Evolutionary conservation across 805 yeast species (phyloP), one percentile per base, ranked within the genome.

Genomic region (Saturnispora gosingensis): DNA sequence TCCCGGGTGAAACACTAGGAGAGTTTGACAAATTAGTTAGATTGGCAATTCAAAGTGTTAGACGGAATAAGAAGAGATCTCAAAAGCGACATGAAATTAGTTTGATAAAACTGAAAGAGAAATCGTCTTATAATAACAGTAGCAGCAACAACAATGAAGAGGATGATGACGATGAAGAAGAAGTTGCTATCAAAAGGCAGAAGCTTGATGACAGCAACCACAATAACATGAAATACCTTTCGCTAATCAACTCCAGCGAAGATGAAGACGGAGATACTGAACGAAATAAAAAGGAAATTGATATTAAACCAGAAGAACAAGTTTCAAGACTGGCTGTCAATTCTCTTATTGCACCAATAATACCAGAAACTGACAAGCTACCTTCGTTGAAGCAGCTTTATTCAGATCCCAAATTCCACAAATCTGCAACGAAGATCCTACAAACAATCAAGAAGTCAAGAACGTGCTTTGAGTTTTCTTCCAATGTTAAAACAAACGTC

Each of bases 21-120:
- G 98, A 93, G 57, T 91, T 91, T 64, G 96, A 89, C 66, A 86
- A 84, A 64, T 73, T 91, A 35, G 97, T 93, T 0, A 73, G 96
- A 36, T 95, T 96, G 9, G 98, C 97, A 1, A 83, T 91, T 27
- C 99, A 91, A 67, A 83, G 95, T 48, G 97, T 87, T 1, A 72
- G 98, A 55, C 73, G 99, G 57, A 91, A 91, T 65, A 75, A 96
- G 54, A 87, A 84, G 62, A 67, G 96, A 56, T 77, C 80, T 7
- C 71, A 72, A 54, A 76, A 74, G 58, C 62, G 69, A 47, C 51
- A 59, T 9, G 68, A 67, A 2, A 60, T 58, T 38, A 62, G 59
- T 45, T n/a, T 18, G 13, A 28, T 25, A 16, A 49, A 49, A 18
- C 36, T 24, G 20, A 49, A 25, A 28, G 38, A 27, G 6, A 34